phyloP scores from a whole-genome alignment of 1,284 basidiomycete species.

The Rhodotorula sp. region DNA sequence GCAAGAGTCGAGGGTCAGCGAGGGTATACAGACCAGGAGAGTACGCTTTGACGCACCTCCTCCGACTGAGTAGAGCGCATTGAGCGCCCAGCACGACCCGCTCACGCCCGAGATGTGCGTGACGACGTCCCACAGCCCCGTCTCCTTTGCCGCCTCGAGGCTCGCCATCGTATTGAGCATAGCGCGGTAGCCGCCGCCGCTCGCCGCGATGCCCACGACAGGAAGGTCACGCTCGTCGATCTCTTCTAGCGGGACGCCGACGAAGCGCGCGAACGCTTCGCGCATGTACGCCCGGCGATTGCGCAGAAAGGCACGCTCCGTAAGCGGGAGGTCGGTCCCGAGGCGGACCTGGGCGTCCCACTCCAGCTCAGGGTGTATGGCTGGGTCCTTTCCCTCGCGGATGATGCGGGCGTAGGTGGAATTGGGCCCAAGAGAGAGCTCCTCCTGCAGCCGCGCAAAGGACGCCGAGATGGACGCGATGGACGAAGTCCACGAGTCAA shows the following conservation, averaged over 20 bases:
- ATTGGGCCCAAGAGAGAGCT: slow-evolving; percentile 52
- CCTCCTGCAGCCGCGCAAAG: slow-evolving; percentile 50
- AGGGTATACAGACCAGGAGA: background rate
- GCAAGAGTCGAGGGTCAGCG: background rate
- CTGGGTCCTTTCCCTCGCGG: slow-evolving; percentile 37
- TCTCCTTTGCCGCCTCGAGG: slow-evolving; percentile 50
- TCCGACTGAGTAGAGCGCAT: slow-evolving; percentile 54
- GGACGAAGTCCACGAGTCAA: slow-evolving; percentile 50
- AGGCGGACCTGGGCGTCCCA: slow-evolving; percentile 56
- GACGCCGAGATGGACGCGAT: slow-evolving; percentile 48
- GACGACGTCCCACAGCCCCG: slow-evolving; percentile 52
- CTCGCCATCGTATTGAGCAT: slow-evolving; percentile 56
- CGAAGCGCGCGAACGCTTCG: slow-evolving; percentile 51
- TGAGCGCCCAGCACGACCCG: slow-evolving; percentile 53
- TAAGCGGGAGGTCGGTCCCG: slow-evolving; percentile 49
- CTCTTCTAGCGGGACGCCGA: slow-evolving; percentile 49
- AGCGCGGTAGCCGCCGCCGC: slow-evolving; percentile 53
- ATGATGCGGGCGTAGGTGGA: slow-evolving; percentile 43
- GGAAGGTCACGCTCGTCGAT: slow-evolving; percentile 55
- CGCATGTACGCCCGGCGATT: slow-evolving; percentile 52
- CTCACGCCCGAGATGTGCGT: slow-evolving; percentile 55
- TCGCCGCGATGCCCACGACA: slow-evolving; percentile 55
- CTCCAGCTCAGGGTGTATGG: slow-evolving; percentile 53
- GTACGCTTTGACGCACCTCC: slow-evolving; percentile 41
- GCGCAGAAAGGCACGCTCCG: slow-evolving; percentile 53